A percentile compares a stretch with the other conserved stretches of the same genome.
These are phyloP conservation scores for Monosporascus sp. DNA, from an alignment of 2,329 filamentous ascomycete species.

Conservation along the genomic window DNA sequence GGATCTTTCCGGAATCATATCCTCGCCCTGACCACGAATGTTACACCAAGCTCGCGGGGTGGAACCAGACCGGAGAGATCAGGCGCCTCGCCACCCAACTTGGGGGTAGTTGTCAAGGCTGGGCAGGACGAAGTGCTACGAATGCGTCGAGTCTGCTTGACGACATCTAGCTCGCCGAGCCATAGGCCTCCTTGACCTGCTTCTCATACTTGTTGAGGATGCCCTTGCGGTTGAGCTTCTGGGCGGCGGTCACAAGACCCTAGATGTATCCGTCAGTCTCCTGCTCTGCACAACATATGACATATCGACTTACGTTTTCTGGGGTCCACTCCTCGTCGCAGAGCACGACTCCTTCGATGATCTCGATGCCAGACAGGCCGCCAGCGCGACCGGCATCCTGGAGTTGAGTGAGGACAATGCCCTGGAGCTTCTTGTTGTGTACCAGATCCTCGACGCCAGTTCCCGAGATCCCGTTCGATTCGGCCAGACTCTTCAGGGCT, in stretches of 20 bases:
- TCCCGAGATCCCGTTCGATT: conserved; percentile 45
- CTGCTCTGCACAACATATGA: background rate
- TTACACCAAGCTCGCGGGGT: no score
- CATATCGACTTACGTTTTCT: conserved; percentile 56
- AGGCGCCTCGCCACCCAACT: background rate
- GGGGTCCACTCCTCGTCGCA: conserved; percentile 73
- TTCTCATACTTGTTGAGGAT: conserved; percentile 58
- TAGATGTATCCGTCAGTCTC: conserved; percentile 31
- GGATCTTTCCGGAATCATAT: background rate
- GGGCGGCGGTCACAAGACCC: conserved; percentile 63
- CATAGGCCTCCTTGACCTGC: conserved; percentile 58
- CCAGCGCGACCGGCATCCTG: conserved; percentile 57
- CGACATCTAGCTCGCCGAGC: conserved; percentile 24
- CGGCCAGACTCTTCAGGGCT: conserved; percentile 49
- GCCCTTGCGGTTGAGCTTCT: conserved; percentile 67
- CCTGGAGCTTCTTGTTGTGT: conserved; percentile 61
- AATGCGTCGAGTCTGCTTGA: background rate
- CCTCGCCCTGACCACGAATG: background rate
- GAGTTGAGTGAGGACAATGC: conserved; percentile 59
- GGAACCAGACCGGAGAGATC: no score
- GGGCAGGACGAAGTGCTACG: background rate
- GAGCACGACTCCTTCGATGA: conserved; percentile 66
- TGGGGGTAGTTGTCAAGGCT: no score
- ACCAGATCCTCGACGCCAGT: conserved; percentile 61
- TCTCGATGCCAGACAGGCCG: conserved; percentile 62